Evolutionary conservation across 495 filamentous ascomycete genomes (phyloP), one percentile per base, ranked within the genome.

Genomic region (Talaromyces proteolyticus): DNA sequence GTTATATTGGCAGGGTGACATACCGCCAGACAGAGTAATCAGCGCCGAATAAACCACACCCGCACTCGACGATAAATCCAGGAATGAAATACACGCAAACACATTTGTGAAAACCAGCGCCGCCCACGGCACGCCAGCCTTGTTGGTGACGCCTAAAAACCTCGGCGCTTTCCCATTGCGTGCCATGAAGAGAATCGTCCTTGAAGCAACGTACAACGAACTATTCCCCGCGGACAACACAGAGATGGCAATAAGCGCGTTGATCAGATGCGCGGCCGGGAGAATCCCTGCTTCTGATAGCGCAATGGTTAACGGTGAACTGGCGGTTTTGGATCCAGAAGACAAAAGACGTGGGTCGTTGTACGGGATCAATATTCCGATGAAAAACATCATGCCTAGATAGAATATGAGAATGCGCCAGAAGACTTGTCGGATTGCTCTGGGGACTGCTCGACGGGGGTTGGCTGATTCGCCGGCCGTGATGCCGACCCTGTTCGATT

Each of bases 281-380:
- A 86, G 74, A 57, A 77, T 77, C 5, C 81, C 84, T 3, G 86
- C 87, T 42, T 80, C 72, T 50, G 77, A 64, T 46, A 87, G 80
- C 8, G 87, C 83, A 19, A 91, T 72, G 2, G 89, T 88, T 53
- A 91, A 88, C 6, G 87, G 87, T 2, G 86, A 89, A 34, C 81
- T 83, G 49, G 81, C 72, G 18, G 75, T 75, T 53, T 76, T 73
- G 8, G 71, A 69, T 3, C 59, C 75, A 49, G 59, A 53, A 56
- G 68, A 57, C 62, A 80, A 59, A 50, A 72, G 59, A 53, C 67
- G 36, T 37, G 42, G 55, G 34, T 66, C 76, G 52, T 78, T 67
- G 44, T 73, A 75, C 34, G 78, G 76, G n/a, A 91, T 69, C 17
- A 89, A 73, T 16, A 91, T 76, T 16, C 85, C 85, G 51, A 90